These are phyloP conservation scores for Nitzschia sp. DNA, from an alignment of 108 stramenopile species.

Conservation along the genomic window DNA sequence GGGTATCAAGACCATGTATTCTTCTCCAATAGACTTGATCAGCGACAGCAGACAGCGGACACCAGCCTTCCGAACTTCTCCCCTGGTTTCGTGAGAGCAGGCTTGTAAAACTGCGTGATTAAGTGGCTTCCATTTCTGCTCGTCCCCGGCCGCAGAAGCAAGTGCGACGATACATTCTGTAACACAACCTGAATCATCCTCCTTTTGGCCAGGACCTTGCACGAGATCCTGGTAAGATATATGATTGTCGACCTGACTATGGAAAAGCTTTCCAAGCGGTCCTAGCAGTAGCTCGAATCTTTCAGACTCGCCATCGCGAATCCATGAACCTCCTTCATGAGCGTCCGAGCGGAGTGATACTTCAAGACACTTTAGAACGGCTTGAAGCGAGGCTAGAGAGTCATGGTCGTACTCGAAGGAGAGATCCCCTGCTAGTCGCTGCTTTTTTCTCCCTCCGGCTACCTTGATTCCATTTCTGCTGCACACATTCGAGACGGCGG, in stretches of 20 bases:
- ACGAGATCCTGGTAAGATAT: constrained; percentile 54
- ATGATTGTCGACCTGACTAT: constrained; percentile 53
- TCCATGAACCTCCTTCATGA: constrained; percentile 84
- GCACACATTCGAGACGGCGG: constrained; percentile 8
- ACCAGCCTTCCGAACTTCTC: constrained; percentile 84
- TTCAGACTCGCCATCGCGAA: constrained; percentile 73
- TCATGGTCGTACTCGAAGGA: not conserved
- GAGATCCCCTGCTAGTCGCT: constrained; percentile 7
- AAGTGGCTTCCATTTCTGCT: constrained; percentile 89
- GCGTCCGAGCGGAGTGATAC: constrained; percentile 79
- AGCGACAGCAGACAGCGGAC: constrained; percentile 69
- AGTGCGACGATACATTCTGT: constrained; percentile 72
- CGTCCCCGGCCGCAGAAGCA: constrained; percentile 84
- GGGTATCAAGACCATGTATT: constrained; percentile 90
- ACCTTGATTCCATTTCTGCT: constrained; percentile 3
- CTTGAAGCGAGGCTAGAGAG: constrained; percentile 40
- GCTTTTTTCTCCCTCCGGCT: constrained; percentile 33
- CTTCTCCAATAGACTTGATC: constrained; percentile 85
- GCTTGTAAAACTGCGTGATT: constrained; percentile 85
- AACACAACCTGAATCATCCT: constrained; percentile 55
- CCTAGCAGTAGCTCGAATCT: constrained; percentile 62
- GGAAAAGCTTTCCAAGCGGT: constrained; percentile 71
- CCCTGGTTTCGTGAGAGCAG: constrained; percentile 55
- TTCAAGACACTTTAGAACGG: constrained; percentile 73
- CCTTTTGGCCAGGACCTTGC: constrained; percentile 55